Conservation (phyloP, 192 early-diverging fungal genomes). For the Coemansia sp. region DNA sequence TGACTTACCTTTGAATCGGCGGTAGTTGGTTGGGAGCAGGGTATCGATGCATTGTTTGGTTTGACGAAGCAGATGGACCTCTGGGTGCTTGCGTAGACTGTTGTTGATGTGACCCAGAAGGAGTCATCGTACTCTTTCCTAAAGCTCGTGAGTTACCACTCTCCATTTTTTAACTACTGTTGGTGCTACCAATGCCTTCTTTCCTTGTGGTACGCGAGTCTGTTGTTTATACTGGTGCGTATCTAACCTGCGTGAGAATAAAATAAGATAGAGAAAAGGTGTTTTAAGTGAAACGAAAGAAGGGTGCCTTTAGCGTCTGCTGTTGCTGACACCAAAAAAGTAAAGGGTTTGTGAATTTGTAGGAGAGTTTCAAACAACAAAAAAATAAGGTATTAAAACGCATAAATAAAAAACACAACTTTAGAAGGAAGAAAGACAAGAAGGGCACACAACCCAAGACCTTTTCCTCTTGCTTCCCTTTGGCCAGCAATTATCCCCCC, state of each 20-base stretch:
- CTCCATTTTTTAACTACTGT: constrained; percentile 11
- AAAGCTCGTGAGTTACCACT: constrained; percentile 15
- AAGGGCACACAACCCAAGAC: not conserved
- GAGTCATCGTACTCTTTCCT: constrained; percentile 9
- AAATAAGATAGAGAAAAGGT: not conserved
- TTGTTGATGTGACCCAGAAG: constrained; percentile 6
- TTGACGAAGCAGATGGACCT: constrained; percentile 16
- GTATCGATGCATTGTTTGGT: constrained; percentile 20
- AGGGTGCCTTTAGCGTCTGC: not conserved
- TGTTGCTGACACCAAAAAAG: not conserved
- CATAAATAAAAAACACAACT: constrained; percentile 6
- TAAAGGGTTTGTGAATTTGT: not conserved
- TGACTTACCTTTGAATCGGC: constrained; percentile 50
- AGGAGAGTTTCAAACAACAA: constrained; percentile 1
- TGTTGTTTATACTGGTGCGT: not conserved
- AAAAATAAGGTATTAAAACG: not conserved
- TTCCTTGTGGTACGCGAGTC: not conserved
- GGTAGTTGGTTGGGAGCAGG: constrained; percentile 41
- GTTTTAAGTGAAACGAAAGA: not conserved
- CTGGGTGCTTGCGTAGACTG: constrained; percentile 18
- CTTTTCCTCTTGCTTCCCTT: not conserved
- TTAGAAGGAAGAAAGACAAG: constrained; percentile 1
- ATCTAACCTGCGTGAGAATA: constrained; percentile 7
- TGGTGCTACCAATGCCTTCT: not conserved
- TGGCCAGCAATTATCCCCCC: not conserved